Conservation (phyloP, 148 eudicot species). For the Persicaria maculosa region DNA sequence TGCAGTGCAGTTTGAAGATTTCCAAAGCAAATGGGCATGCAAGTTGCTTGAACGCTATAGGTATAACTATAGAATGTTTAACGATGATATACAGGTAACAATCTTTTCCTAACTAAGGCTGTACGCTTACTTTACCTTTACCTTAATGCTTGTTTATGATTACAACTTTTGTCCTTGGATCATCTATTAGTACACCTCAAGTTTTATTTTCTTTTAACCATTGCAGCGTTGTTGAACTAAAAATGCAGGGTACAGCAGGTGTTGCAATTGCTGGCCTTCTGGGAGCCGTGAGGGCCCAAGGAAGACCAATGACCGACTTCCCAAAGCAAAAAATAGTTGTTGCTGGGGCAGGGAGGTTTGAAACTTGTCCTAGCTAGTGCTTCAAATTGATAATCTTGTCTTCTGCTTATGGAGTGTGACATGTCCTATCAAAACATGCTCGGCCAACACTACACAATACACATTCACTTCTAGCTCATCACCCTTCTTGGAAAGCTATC, state of each 20-base stretch:
- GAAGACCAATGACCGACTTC: conserved; percentile 91
- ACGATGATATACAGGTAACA: conserved; percentile 93
- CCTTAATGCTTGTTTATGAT: no score
- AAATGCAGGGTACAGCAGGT: conserved; percentile 92
- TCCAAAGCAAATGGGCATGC: conserved; percentile 99
- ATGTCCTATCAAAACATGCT: no score
- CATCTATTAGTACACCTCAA: no score
- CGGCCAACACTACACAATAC: no score
- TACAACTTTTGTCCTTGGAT: no score
- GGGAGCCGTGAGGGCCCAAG: conserved; percentile 99
- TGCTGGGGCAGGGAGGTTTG: conserved; percentile 99
- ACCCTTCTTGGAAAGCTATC: no score
- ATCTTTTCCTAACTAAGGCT: background rate
- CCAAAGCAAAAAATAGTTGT: conserved; percentile 96
- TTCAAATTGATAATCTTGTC: no score
- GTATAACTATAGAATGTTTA: conserved; percentile 85
- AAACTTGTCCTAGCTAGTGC: background rate
- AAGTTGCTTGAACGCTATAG: conserved; percentile 88
- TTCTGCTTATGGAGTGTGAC: no score
- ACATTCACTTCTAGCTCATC: no score
- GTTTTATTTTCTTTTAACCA: background rate
- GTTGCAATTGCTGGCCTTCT: conserved; percentile 97
- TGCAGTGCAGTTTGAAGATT: conserved; percentile 83
- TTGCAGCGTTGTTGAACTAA: background rate
- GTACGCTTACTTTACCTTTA: no score